Conservation (phyloP, 2,329 filamentous ascomycete genomes). For the Aspergillus nomiae region DNA sequence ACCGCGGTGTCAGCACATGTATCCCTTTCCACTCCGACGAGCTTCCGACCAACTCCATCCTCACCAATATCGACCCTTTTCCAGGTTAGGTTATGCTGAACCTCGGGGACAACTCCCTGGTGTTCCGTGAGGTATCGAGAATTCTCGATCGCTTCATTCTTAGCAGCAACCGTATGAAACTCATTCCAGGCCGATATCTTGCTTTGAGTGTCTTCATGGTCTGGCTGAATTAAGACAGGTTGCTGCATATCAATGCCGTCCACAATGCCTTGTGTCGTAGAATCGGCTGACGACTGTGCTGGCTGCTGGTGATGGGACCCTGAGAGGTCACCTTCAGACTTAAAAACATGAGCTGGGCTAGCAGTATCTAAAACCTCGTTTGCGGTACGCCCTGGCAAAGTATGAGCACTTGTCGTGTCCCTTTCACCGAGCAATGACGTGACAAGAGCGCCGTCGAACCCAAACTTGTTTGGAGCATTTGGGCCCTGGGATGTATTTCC, state of each 20-base stretch:
- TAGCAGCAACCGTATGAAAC: constrained; percentile 36
- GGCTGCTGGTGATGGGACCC: background rate
- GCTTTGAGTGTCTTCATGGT: constrained; percentile 8
- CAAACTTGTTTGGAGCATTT: constrained; percentile 15
- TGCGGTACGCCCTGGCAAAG: background rate
- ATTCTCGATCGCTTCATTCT: constrained; percentile 36
- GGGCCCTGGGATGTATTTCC: background rate
- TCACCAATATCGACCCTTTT: constrained; percentile 39
- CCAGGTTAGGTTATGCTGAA: constrained; percentile 40
- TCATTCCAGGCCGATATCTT: constrained; percentile 42
- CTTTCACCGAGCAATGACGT: constrained; percentile 15
- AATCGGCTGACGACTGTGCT: background rate
- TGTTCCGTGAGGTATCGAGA: constrained; percentile 29
- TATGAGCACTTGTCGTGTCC: background rate
- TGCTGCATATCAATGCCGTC: background rate
- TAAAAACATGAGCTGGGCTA: background rate
- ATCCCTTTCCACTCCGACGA: constrained; percentile 22
- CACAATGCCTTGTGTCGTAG: background rate
- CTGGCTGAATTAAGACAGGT: background rate
- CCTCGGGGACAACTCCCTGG: constrained; percentile 18
- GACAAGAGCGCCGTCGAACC: constrained; percentile 23
- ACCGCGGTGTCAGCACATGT: constrained; percentile 13
- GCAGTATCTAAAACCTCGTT: background rate
- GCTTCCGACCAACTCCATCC: constrained; percentile 26
- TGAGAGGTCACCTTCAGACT: background rate